These are phyloP conservation scores for Polychaeton citri DNA, from an alignment of 2,329 filamentous ascomycete species.

Conservation along the genomic window DNA sequence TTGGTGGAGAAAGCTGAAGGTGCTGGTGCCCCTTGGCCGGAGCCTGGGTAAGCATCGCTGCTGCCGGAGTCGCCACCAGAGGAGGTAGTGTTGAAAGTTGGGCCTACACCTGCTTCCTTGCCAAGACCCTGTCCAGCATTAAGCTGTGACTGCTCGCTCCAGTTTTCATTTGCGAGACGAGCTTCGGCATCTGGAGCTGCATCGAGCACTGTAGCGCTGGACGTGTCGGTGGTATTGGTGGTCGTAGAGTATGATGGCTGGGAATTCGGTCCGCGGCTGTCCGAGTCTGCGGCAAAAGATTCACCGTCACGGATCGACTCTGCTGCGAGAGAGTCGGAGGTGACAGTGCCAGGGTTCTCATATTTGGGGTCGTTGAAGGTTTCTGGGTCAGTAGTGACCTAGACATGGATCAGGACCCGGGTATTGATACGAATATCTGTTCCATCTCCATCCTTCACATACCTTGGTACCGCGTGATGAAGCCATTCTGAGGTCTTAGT, in stretches of 20 bases:
- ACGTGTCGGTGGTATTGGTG: slow-evolving; percentile 43
- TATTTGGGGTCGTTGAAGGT: slow-evolving; percentile 37
- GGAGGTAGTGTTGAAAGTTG: slow-evolving; percentile 19
- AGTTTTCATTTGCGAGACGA: slow-evolving; percentile 29
- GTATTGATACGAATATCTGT: too few species aligned
- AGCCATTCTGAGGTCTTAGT: too few species aligned
- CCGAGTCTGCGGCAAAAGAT: slow-evolving; percentile 46
- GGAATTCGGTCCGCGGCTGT: slow-evolving; percentile 34
- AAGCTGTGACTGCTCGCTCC: slow-evolving; percentile 26
- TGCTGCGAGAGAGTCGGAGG: slow-evolving; percentile 59
- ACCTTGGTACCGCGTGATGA: neutral
- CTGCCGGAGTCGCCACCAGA: slow-evolving; percentile 22
- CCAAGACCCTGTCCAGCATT: slow-evolving; percentile 26
- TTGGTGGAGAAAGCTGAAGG: slow-evolving; percentile 1
- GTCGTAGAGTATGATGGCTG: slow-evolving; percentile 42
- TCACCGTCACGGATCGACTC: slow-evolving; percentile 53
- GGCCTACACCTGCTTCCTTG: slow-evolving; percentile 22
- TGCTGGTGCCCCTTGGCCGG: slow-evolving; percentile 9
- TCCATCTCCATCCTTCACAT: too few species aligned
- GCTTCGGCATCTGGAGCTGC: slow-evolving; percentile 33
- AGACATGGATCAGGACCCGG: too few species aligned
- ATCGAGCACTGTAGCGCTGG: slow-evolving; percentile 36
- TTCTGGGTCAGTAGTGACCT: slow-evolving; percentile 37
- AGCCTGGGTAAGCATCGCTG: slow-evolving; percentile 20
- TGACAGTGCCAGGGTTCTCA: slow-evolving; percentile 52